Evolutionary conservation across 1,284 basidiomycete genomes (phyloP).

Genomic region (Ceratobasidium sp.): DNA sequence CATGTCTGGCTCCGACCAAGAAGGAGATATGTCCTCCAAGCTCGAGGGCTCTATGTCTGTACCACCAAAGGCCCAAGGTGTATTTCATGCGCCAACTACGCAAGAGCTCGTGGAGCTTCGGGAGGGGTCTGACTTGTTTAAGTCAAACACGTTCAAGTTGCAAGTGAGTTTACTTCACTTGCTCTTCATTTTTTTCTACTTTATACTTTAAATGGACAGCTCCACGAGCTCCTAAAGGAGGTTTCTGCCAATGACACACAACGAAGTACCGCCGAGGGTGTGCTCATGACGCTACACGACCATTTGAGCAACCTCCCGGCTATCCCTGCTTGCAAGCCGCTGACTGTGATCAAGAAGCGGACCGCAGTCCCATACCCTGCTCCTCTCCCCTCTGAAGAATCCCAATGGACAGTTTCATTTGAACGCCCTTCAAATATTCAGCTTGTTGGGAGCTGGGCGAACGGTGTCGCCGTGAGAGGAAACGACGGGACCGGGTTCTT

Average conservation of each 20-base stretch:
- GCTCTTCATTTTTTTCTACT: not conserved
- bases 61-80: conserved; percentile 19
- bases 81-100: conserved; percentile 61
- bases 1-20: conserved; percentile 12
- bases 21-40: not conserved
- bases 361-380: conserved; percentile 73
- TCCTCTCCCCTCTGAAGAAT: conserved; percentile 76
- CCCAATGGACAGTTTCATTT: conserved; percentile 83
- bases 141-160: conserved; percentile 87
- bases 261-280: conserved; percentile 68
- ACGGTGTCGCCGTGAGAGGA: conserved; percentile 71
- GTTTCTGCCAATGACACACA: conserved; percentile 75
- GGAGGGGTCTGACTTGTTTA: conserved; percentile 83
- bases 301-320: conserved; percentile 72
- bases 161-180: conserved; percentile 66
- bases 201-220: conserved; percentile 64
- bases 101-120: conserved; percentile 83
- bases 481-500: conserved; percentile 75
- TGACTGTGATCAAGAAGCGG: conserved; percentile 51
- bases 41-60: not conserved
- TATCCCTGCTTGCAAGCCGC: conserved; percentile 72
- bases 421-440: conserved; percentile 72
- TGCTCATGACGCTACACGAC: conserved; percentile 73
- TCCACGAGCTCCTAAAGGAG: conserved; percentile 84
- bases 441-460: conserved; percentile 83